Evolutionary conservation across 73 alveolate genomes (phyloP).

Genomic region (Breviolum minutum): DNA sequence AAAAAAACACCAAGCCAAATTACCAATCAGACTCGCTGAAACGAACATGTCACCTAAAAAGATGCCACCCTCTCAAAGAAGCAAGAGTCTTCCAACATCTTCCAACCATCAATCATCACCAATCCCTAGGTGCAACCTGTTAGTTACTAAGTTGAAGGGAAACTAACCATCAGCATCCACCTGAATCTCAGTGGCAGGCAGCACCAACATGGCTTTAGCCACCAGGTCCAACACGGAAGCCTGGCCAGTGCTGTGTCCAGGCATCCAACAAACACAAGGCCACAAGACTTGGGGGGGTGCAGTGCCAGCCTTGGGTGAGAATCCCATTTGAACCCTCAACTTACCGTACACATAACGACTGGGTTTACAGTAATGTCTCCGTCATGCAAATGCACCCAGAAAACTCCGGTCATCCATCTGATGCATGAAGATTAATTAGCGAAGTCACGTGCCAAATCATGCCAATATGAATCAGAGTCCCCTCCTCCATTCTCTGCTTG

Average conservation of each 20-base stretch:
- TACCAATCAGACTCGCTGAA: too few relatives aligned
- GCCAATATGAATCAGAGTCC: background rate
- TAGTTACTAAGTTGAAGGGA: background rate
- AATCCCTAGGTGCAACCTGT: background rate
- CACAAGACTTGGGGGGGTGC: background rate
- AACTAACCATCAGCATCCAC: background rate
- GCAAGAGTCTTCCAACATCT: too few relatives aligned
- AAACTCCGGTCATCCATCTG: too few relatives aligned
- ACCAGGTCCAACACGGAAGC: slow-evolving; percentile 72
- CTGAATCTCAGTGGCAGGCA: slow-evolving; percentile 50
- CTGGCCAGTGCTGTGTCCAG: background rate
- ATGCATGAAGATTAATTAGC: background rate
- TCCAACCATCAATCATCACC: background rate
- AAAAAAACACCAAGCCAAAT: too few relatives aligned
- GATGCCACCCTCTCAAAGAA: too few relatives aligned
- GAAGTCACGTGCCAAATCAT: background rate
- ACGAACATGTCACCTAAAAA: too few relatives aligned
- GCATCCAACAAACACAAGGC: background rate
- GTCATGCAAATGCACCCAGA: too few relatives aligned
- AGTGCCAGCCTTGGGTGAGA: too few relatives aligned
- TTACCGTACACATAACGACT: too few relatives aligned
- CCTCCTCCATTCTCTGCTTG: slow-evolving; percentile 78
- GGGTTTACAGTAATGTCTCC: too few relatives aligned
- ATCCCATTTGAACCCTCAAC: too few relatives aligned
- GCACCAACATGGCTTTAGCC: slow-evolving; percentile 74